Evolutionary conservation across 768 basidiomycete genomes (phyloP).

Genomic region (Serendipita indica): DNA sequence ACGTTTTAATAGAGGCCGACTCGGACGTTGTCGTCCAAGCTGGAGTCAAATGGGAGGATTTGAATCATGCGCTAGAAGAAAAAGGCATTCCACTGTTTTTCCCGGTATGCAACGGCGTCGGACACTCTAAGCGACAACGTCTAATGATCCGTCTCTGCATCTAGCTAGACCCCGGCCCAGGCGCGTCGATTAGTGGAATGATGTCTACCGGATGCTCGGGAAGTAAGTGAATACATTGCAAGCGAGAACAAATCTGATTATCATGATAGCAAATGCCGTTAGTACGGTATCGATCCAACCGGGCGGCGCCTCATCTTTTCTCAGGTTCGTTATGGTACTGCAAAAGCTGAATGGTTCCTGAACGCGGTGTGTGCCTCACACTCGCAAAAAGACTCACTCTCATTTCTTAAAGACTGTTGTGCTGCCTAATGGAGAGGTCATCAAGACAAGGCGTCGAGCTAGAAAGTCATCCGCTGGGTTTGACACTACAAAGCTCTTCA

Average conservation of each 20-base stretch:
- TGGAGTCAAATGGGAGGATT: conserved; percentile 53
- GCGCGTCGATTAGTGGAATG: conserved; percentile 78
- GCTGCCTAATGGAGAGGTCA: conserved; percentile 74
- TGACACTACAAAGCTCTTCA: conserved; percentile 72
- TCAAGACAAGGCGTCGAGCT: conserved; percentile 67
- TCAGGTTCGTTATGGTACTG: conserved; percentile 67
- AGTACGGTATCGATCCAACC: background rate
- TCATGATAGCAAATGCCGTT: background rate
- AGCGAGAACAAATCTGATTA: too few relatives aligned
- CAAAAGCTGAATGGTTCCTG: conserved; percentile 81
- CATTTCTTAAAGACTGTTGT: conserved; percentile 57
- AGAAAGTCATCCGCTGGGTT: conserved; percentile 82
- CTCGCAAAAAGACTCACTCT: background rate
- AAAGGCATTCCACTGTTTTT: conserved; percentile 74
- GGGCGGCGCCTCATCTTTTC: background rate
- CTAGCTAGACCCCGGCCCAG: conserved; percentile 68
- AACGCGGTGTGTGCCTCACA: conserved; percentile 43
- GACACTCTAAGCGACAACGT: background rate
- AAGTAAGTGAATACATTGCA: too few relatives aligned
- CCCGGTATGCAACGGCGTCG: conserved; percentile 36
- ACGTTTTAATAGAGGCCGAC: conserved; percentile 38
- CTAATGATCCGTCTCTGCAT: too few relatives aligned
- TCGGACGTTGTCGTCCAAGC: conserved; percentile 63
- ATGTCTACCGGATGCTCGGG: conserved; percentile 76
- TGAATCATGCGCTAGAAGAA: conserved; percentile 51